Percentiles rank a stretch among this genome's conserved stretches.
phyloP scores from a whole-genome alignment of 2,329 filamentous ascomycete genomes.

The Fusarium sp. region DNA sequence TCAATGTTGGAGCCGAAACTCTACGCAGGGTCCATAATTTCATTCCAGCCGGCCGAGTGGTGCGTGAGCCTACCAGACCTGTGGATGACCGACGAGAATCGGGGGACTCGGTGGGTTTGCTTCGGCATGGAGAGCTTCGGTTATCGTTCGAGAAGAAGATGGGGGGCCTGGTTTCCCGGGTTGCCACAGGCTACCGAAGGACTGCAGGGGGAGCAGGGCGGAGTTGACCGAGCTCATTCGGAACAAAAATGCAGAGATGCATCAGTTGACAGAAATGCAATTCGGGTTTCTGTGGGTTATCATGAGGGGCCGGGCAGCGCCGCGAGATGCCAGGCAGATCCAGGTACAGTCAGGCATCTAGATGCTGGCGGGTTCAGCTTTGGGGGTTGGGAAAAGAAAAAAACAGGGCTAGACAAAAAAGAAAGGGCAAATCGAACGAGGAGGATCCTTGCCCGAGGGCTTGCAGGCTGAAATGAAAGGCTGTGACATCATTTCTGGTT shows the following conservation, averaged over 20 bases:
- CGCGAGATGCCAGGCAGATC: neutral
- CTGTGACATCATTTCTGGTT: constrained; percentile 30
- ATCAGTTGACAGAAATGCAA: constrained; percentile 2
- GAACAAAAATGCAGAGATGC: constrained; percentile 1
- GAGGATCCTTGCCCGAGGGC: constrained; percentile 9
- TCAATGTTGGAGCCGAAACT: neutral
- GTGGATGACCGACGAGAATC: neutral
- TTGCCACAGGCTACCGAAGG: constrained; percentile 16
- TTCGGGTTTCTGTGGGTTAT: constrained; percentile 9
- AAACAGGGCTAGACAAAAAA: constrained; percentile 8
- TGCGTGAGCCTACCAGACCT: neutral
- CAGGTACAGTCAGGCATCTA: neutral
- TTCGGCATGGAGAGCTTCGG: constrained; percentile 5
- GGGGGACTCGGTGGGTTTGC: constrained; percentile 4
- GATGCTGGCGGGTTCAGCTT: too few relatives aligned
- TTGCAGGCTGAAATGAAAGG: constrained; percentile 11
- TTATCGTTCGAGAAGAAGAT: constrained; percentile 22
- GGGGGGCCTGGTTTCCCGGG: neutral
- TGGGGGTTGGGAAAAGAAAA: neutral
- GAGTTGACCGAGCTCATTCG: neutral
- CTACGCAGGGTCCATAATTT: neutral
- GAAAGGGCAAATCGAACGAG: constrained; percentile 5
- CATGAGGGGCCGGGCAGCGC: constrained; percentile 1
- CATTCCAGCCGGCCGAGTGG: neutral
- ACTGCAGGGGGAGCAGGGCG: neutral